Conservation (phyloP, 371 early-diverging fungal genomes). For the Mucor irregularis region DNA sequence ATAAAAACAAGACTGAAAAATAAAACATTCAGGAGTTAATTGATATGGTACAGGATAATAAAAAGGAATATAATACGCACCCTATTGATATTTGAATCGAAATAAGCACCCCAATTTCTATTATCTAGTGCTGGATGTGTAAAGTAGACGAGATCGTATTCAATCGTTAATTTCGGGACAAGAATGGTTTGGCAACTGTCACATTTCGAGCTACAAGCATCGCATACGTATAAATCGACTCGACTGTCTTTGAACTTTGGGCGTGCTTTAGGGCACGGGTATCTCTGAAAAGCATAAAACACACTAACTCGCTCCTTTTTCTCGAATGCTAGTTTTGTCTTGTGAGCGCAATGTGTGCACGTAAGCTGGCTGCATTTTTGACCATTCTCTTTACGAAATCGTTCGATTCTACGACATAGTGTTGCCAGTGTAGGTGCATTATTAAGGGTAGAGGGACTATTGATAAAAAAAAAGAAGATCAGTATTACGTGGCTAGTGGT, state of each 20-base stretch:
- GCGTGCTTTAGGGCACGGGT: background rate
- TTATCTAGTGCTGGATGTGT: slow-evolving; percentile 12
- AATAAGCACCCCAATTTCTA: slow-evolving; percentile 24
- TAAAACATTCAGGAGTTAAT: too few relatives aligned
- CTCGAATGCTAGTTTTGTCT: background rate
- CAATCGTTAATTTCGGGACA: background rate
- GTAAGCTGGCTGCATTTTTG: slow-evolving; percentile 13
- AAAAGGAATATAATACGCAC: too few relatives aligned
- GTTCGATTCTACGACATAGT: slow-evolving; percentile 28
- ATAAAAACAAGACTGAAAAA: too few relatives aligned
- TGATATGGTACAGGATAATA: too few relatives aligned
- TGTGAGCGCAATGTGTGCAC: slow-evolving; percentile 23
- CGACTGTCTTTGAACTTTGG: too few relatives aligned
- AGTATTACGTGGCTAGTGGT: too few relatives aligned
- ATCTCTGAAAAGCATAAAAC: slow-evolving; percentile 12
- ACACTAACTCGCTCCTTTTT: slow-evolving; percentile 10
- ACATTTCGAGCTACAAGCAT: slow-evolving; percentile 9
- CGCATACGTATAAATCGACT: slow-evolving; percentile 19
- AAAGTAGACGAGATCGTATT: slow-evolving; percentile 18
- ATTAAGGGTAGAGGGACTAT: too few relatives aligned
- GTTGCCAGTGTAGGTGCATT: slow-evolving; percentile 5
- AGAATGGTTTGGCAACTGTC: background rate
- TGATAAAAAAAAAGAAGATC: too few relatives aligned
- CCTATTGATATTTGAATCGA: slow-evolving; percentile 18
- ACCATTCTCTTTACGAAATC: slow-evolving; percentile 11